A percentile compares a stretch with the other conserved stretches of the same genome.
phyloP scores from a whole-genome alignment of 805 yeast genomes.

The Kodamaea nitidulidarum region DNA sequence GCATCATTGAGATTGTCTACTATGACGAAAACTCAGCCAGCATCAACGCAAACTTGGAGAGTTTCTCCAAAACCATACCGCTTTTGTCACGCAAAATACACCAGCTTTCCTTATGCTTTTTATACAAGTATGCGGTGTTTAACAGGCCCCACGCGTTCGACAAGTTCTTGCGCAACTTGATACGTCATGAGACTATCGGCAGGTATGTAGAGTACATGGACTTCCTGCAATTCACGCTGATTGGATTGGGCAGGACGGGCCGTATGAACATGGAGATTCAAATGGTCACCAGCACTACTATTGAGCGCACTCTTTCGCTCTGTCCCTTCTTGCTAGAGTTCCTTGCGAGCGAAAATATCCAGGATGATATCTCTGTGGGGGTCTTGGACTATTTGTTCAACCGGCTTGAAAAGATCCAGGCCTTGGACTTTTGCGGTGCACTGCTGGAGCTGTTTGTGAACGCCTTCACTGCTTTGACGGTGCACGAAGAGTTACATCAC shows the following conservation, averaged over 20 bases:
- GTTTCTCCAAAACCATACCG: conserved; percentile 49
- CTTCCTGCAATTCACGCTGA: conserved; percentile 82
- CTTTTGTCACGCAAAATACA: conserved; percentile 57
- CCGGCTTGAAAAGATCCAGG: conserved; percentile 50
- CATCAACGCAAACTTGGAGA: conserved; percentile 48
- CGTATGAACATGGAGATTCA: conserved; percentile 89
- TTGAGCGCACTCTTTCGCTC: conserved; percentile 54
- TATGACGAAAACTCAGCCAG: conserved; percentile 51
- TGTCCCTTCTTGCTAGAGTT: conserved; percentile 75
- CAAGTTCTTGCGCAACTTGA: conserved; percentile 56
- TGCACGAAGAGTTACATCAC: conserved; percentile 17
- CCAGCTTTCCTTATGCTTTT: conserved; percentile 51
- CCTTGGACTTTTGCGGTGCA: conserved; percentile 87
- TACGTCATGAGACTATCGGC: conserved; percentile 44
- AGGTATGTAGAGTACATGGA: conserved; percentile 71
- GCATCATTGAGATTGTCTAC: conserved; percentile 53
- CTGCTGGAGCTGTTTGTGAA: conserved; percentile 58
- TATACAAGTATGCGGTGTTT: conserved; percentile 66
- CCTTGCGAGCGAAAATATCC: conserved; percentile 79
- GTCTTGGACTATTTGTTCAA: conserved; percentile 56
- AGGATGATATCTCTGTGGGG: conserved; percentile 67
- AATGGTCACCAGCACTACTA: conserved; percentile 77
- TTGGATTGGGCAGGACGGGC: conserved; percentile 86
- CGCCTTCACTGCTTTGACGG: conserved; percentile 48
- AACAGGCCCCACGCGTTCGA: conserved; percentile 80